A percentile compares a stretch with the other conserved stretches of the same genome.
Conservation (phyloP, 2,329 filamentous ascomycete species). For the Neopestalotiopsis rosae region DNA sequence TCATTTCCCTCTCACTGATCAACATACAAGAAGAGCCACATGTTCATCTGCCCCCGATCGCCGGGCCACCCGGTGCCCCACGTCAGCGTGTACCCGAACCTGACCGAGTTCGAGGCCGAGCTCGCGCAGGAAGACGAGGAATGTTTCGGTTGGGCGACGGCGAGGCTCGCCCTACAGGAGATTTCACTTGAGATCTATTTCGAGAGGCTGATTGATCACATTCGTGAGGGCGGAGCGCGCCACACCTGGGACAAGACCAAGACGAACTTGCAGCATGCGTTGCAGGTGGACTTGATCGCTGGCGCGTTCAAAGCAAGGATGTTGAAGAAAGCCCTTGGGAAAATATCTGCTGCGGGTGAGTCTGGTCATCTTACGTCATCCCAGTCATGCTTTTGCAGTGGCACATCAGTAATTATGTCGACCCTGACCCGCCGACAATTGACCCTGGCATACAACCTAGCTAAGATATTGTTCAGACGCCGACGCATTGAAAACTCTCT, state of each 20-base stretch:
- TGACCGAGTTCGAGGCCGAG: background rate
- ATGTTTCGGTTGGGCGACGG: background rate
- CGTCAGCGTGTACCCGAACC: background rate
- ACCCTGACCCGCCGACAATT: no score
- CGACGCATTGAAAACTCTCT: background rate
- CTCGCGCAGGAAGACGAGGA: background rate
- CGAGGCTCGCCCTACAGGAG: background rate
- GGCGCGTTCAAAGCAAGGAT: background rate
- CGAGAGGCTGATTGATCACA: background rate
- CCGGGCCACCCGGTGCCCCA: background rate
- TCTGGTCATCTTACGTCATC: background rate
- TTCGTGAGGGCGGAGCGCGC: background rate
- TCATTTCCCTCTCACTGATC: no score
- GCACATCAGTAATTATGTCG: no score
- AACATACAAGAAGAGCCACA: no score
- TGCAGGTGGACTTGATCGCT: background rate
- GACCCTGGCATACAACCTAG: no score
- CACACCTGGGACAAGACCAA: background rate
- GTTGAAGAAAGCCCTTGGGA: background rate
- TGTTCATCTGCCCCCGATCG: no score
- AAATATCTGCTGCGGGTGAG: background rate
- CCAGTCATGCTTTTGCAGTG: no score
- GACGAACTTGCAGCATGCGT: background rate
- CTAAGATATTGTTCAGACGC: background rate
- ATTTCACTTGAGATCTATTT: background rate